Percentiles rank a stretch among this genome's conserved stretches.
These are phyloP conservation scores for Alopecurus myosuroides DNA, from an alignment of 176 grass and related monocot genomes.

Conservation along the genomic window DNA sequence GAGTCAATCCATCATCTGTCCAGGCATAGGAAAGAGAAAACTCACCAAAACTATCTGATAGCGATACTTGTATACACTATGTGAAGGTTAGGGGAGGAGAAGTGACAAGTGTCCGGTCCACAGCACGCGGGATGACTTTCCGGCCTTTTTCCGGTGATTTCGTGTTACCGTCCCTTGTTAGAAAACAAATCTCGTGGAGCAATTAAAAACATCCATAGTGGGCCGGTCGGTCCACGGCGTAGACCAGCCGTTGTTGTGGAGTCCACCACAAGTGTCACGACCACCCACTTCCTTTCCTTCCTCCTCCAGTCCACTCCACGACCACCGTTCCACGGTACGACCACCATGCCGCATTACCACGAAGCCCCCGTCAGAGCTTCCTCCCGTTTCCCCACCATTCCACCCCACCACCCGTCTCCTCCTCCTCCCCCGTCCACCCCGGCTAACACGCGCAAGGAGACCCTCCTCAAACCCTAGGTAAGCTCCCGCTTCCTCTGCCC, in stretches of 20 bases:
- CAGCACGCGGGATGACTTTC: too few relatives aligned
- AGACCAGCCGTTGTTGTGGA: background rate
- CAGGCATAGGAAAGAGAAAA: too few relatives aligned
- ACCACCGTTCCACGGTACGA: background rate
- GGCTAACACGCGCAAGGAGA: background rate
- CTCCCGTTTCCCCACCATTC: background rate
- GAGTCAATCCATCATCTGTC: too few relatives aligned
- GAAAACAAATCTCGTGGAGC: background rate
- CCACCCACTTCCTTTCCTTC: background rate
- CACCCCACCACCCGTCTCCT: slow-evolving; percentile 13
- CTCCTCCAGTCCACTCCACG: background rate
- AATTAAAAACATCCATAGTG: background rate
- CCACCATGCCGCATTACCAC: slow-evolving; percentile 6
- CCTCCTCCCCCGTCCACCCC: background rate
- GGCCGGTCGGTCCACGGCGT: background rate
- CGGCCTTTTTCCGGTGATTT: too few relatives aligned
- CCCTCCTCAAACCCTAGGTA: slow-evolving; percentile 11
- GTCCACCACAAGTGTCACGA: background rate
- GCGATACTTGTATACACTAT: too few relatives aligned
- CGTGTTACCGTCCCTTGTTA: too few relatives aligned
- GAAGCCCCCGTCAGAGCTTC: slow-evolving; percentile 9
- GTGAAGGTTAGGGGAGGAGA: too few relatives aligned
- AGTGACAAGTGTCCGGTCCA: too few relatives aligned
- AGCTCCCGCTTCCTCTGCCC: background rate
- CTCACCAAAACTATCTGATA: too few relatives aligned